Evolutionary conservation across 768 basidiomycete species (phyloP).

Genomic region (Lentinula boryana): DNA sequence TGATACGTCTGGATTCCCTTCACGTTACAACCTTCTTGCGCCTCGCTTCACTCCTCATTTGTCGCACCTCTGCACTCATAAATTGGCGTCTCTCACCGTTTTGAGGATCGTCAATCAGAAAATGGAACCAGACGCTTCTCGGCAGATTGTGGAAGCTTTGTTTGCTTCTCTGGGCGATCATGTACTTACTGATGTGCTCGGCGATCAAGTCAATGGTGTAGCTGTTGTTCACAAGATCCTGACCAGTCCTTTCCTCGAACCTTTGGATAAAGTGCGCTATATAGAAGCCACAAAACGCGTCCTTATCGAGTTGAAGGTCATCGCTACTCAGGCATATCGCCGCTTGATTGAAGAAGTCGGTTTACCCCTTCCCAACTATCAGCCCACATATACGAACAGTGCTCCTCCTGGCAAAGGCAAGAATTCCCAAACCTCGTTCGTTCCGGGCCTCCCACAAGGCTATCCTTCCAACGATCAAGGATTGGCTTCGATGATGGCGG

Average conservation of each 20-base stretch:
- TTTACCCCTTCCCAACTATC: constrained; percentile 82
- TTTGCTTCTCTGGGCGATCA: constrained; percentile 89
- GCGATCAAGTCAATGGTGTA: constrained; percentile 95
- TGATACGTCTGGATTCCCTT: constrained; percentile 90
- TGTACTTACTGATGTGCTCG: constrained; percentile 88
- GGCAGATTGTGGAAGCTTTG: constrained; percentile 80
- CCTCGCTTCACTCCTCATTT: constrained; percentile 96
- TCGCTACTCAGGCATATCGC: constrained; percentile 91
- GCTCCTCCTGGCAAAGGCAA: constrained; percentile 60
- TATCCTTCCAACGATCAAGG: constrained; percentile 82
- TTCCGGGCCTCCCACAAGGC: constrained; percentile 73
- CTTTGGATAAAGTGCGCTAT: constrained; percentile 58
- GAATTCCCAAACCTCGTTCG: constrained; percentile 47
- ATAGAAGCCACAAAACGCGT: constrained; percentile 88
- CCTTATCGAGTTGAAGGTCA: constrained; percentile 85
- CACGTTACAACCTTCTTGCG: constrained; percentile 90
- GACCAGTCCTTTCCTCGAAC: constrained; percentile 80
- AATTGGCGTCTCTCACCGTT: constrained; percentile 91
- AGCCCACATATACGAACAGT: constrained; percentile 68
- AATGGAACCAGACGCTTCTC: constrained; percentile 84
- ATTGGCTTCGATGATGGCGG: constrained; percentile 89
- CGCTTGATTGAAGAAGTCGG: constrained; percentile 94
- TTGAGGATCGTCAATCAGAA: constrained; percentile 96
- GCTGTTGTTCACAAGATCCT: constrained; percentile 91
- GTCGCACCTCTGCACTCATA: constrained; percentile 96